Evolutionary conservation across 1,284 basidiomycete species (phyloP), one percentile per base, ranked within the genome.

Genomic region (Coniophora puteana): DNA sequence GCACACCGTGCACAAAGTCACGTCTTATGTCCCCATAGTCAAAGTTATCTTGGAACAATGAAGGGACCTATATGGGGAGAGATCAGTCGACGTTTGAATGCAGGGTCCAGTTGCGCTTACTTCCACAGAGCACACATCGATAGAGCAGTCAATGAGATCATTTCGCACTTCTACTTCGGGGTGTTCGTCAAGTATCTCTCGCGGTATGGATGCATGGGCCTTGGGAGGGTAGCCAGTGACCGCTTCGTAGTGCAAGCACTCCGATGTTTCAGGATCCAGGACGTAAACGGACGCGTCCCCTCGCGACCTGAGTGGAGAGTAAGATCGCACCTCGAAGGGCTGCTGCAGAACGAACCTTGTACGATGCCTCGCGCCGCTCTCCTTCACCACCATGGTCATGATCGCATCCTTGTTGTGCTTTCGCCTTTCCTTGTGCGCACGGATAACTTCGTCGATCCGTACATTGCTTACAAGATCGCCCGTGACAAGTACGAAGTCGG

Each of bases 1-100:
- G 73, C 32, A 99, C 82, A n/a, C 95, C 95, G 54, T 93, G 89
- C 18, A 99, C 89, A 58, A 99, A 97, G 65, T 99, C 93, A 50
- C 82, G 73, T 42, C 93, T 80, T 47, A 98, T 76, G 62, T 93
- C 89, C 35, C 87, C 84, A 59, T 96, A 99, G 66, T 99, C 96
- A 61, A 99, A 99, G 66, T 99, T 99, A 65, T 99, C 96, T 54
- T 96, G 94, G 68, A 98, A 99, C 4, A 98, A 67, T 0, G 94
- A 95, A 1, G 93, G 93, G 16, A 98, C 87, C 89, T 92, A 40
- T 28, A 29, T 17, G 18, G 26, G 35, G 12, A 26, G 33, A 18
- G 26, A 23, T 41, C 26, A 38, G 27, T 44, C 13, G 23, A 38
- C 28, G 30, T 11, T 17, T 29, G 12, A 28, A 35, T 18, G 14